phyloP scores from a whole-genome alignment of 2,329 filamentous ascomycete species.

The Colletotrichum tabaci region DNA sequence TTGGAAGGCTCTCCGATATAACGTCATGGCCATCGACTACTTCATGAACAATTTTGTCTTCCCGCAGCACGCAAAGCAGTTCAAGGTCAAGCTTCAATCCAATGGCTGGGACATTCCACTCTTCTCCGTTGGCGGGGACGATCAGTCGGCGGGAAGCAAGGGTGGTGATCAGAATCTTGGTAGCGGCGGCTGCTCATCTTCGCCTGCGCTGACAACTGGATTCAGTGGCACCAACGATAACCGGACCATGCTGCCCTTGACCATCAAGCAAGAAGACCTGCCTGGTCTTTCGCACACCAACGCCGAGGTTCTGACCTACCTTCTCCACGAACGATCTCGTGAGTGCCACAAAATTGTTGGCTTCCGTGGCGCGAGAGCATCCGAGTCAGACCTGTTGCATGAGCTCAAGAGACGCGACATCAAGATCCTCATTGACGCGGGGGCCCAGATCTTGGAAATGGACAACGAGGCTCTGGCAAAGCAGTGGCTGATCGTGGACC shows the following conservation, averaged over 20 bases:
- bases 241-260: slow-evolving; percentile 71
- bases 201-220: slow-evolving; percentile 68
- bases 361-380: slow-evolving; percentile 48
- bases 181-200: slow-evolving; percentile 7
- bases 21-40: slow-evolving; percentile 68
- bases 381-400: slow-evolving; percentile 61
- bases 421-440: slow-evolving; percentile 74
- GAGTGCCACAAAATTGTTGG: slow-evolving; percentile 55
- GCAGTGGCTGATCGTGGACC: slow-evolving; percentile 65
- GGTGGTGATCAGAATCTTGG: too few species aligned
- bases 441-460: slow-evolving; percentile 75
- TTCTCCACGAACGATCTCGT: slow-evolving; percentile 68
- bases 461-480: slow-evolving; percentile 65
- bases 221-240: slow-evolving; percentile 83
- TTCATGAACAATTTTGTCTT: slow-evolving; percentile 77
- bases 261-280: slow-evolving; percentile 74
- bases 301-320: slow-evolving; percentile 72
- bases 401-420: slow-evolving; percentile 57
- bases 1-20: slow-evolving; percentile 65
- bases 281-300: slow-evolving; percentile 71
- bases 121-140: slow-evolving; percentile 45
- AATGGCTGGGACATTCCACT: slow-evolving; percentile 79
- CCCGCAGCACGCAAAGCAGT: slow-evolving; percentile 75
- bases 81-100: slow-evolving; percentile 73
- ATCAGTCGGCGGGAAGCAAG: slow-evolving; percentile 27